Evolutionary conservation across 306 rosid species (phyloP), one percentile per base, ranked within the genome.

Genomic region (Lupinus albus): DNA sequence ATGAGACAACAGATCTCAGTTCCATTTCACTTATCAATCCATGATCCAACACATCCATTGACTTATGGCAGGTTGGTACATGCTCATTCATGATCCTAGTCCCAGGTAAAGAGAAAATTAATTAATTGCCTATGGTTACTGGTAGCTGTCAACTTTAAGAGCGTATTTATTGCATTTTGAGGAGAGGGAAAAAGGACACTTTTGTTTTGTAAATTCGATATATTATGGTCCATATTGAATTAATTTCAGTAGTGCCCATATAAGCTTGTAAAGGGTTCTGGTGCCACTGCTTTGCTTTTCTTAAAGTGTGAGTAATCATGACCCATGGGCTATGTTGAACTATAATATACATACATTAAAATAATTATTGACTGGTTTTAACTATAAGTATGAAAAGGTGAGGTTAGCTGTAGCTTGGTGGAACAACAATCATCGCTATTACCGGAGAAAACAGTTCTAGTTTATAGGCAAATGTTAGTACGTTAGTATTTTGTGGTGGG

Each of bases 201-300:
- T 9, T 12, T 39, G 7, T 17, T 30, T 30, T 11, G 1, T 8
- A 48, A 9, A 25, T 2, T 4, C 30, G 30, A 25, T 25, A 7
- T 17, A n/a, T 7, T 2, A 70, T 8, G 16, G 61, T 61, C 21
- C 32, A 46, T 63, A 54, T 14, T 46, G 38, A 69, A 62, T 53
- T 68, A 8, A 45, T 45, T 76, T 47, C 52, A 7, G n/a, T 42
- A 44, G 18, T 65, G 28, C 68, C 28, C 17, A 33, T n/a, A 13
- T 12, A 41, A 32, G 48, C 15, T 12, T 42, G 14, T 42, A 11
- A 11, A 33, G 5, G 5, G 2, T 6, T 12, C 36, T n/a, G n/a
- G 18, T 76, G 33, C 39, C 4, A 52, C 20, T 52, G 52, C 28
- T 7, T 50, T 54, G 77, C 48, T 70, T 76, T 54, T 53, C 59